These are phyloP conservation scores for Theileria orientalis DNA, from an alignment of 169 alveolate genomes.

Conservation along the genomic window DNA sequence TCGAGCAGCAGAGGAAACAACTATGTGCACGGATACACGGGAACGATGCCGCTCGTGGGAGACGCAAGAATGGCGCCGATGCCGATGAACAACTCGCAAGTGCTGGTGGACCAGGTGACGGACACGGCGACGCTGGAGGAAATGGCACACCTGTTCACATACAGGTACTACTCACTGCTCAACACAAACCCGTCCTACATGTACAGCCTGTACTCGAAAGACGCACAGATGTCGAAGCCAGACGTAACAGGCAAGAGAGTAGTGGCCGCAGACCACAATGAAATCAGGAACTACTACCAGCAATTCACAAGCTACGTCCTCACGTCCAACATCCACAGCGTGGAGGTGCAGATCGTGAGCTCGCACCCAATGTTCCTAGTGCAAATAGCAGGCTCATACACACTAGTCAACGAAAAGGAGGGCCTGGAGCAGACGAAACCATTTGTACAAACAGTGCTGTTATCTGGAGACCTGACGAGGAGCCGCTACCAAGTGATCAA, in stretches of 20 bases:
- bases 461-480: conserved; percentile 49
- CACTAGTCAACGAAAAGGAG: conserved; percentile 17
- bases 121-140: conserved; percentile 34
- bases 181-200: conserved; percentile 52
- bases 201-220: conserved; percentile 43
- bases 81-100: conserved; percentile 21
- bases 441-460: conserved; percentile 41
- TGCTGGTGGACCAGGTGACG: neutral
- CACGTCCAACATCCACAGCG: conserved; percentile 35
- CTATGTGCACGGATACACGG: conserved; percentile 3
- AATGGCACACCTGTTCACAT: conserved; percentile 54
- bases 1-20: neutral
- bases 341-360: conserved; percentile 43
- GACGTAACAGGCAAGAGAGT: conserved; percentile 47
- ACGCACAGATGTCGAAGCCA: conserved; percentile 47
- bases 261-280: conserved; percentile 52
- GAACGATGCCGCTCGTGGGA: conserved; percentile 22
- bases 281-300: conserved; percentile 50
- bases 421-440: conserved; percentile 9
- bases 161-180: conserved; percentile 54
- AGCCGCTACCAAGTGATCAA: conserved; percentile 52
- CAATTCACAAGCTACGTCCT: conserved; percentile 27
- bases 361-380: conserved; percentile 16
- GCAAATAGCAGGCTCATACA: conserved; percentile 29
- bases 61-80: conserved; percentile 5